Evolutionary conservation across 768 basidiomycete species (phyloP).

Genomic region (Termitomyces sp.): DNA sequence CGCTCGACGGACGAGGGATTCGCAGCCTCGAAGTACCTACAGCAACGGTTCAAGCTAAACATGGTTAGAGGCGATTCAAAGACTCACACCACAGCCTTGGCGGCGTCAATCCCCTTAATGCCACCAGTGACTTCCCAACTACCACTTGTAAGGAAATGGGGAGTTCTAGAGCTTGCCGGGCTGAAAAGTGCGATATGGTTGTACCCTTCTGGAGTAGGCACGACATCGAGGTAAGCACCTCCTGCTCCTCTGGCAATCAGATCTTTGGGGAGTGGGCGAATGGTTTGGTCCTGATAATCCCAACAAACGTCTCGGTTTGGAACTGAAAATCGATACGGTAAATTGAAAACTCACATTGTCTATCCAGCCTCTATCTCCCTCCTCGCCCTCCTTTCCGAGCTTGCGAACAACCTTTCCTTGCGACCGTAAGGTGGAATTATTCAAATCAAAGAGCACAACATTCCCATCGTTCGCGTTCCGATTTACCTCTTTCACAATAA

Average conservation of each 20-base stretch:
- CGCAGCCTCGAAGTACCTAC: conserved; percentile 86
- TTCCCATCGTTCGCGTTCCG: conserved; percentile 77
- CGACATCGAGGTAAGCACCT: conserved; percentile 84
- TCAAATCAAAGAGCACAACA: conserved; percentile 71
- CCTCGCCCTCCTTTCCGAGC: conserved; percentile 78
- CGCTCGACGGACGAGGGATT: conserved; percentile 78
- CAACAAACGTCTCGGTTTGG: neutral
- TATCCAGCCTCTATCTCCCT: conserved; percentile 94
- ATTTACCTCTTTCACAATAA: conserved; percentile 86
- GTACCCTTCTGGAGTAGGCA: conserved; percentile 77
- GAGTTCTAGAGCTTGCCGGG: conserved; percentile 61
- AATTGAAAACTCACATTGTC: conserved; percentile 55
- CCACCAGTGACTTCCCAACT: conserved; percentile 84
- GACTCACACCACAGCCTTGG: conserved; percentile 68
- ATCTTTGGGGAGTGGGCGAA: conserved; percentile 48
- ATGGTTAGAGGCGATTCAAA: conserved; percentile 4
- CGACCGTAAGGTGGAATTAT: conserved; percentile 23
- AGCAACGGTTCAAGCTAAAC: conserved; percentile 10
- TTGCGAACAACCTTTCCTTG: conserved; percentile 61
- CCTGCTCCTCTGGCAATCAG: conserved; percentile 38
- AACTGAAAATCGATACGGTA: neutral
- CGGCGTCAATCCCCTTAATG: conserved; percentile 67
- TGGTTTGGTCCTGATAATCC: conserved; percentile 49
- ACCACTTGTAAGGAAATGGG: conserved; percentile 82
- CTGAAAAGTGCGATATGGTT: conserved; percentile 92